Evolutionary conservation across 371 early-diverging fungal species (phyloP), one percentile per base, ranked within the genome.

Genomic region (Mortierella sp.): DNA sequence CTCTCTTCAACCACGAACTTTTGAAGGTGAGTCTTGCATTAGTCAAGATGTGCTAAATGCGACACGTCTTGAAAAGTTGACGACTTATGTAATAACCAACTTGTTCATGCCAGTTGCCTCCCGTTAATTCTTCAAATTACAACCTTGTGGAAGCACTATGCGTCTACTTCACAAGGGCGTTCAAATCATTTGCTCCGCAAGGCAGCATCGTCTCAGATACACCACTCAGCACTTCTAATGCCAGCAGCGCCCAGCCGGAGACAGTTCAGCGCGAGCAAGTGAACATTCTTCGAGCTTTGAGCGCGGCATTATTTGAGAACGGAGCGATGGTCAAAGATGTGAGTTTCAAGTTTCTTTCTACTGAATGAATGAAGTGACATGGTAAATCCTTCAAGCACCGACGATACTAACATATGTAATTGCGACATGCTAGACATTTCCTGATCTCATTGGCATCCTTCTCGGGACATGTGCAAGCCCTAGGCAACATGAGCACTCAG

Each of bases 261-360:
- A 22, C 50, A 8, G 10, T 10, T 10, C 48, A 53, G 14, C 69
- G 70, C 40, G 39, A 22, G 10, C 72, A 69, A 37, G 66, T 78
- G n/a, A 76, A 82, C 43, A 75, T 82, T 11, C 71, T 82, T 13
- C 83, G 83, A 3, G 83, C 83, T 22, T 37, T 82, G 34, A 75
- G 83, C 31, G 72, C 72, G 0, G 52, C 69, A 4, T 40, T 82
- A 8, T 82, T 77, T 29, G 83, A 82, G 53, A 82, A 82, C 44
- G 78, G 83, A 37, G 16, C 66, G 0, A 13, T 29, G 4, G 61
- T 55, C 9, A 80, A 80, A 29, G 81, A 71, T 37, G 81, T 80
- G 76, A 24, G 70, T 31, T 10, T 37, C 26, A 11, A 22, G 11
- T 11, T 0, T 43, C 1, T 40, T 26, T 6, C 10, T 13, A 2